Conservation (phyloP, 305 asterid genomes). For the Fraxinus ornus region DNA sequence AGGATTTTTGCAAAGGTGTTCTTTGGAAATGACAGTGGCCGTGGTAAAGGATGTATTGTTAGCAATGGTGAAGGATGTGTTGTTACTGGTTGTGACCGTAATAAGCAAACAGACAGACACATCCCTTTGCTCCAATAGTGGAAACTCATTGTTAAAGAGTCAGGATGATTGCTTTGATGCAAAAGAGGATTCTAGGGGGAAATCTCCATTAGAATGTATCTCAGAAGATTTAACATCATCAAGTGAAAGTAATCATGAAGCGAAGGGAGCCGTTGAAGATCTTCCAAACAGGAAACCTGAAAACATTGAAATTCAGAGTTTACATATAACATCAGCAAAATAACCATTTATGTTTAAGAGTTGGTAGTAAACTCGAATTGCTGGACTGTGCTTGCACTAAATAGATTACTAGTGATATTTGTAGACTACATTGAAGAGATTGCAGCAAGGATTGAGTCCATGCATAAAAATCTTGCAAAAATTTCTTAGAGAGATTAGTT, state of each 20-base stretch:
- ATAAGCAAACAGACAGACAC: constrained; percentile 39
- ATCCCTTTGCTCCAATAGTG: constrained; percentile 51
- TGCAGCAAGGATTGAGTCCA: no score
- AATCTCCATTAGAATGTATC: constrained; percentile 29
- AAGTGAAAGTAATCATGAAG: constrained; percentile 28
- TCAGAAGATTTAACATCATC: constrained; percentile 35
- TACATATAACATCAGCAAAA: no score
- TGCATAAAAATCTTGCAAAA: no score
- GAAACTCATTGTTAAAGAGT: constrained; percentile 52
- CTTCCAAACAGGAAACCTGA: constrained; percentile 34
- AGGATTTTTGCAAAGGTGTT: constrained; percentile 60
- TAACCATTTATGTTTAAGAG: no score
- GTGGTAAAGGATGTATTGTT: constrained; percentile 40
- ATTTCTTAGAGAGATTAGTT: no score
- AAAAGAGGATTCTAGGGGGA: constrained; percentile 39
- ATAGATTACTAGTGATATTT: no score
- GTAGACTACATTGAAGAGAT: no score
- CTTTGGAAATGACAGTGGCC: constrained; percentile 40
- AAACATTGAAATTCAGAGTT: no score
- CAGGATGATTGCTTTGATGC: constrained; percentile 39
- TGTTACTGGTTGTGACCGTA: constrained; percentile 35
- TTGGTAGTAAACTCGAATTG: no score
- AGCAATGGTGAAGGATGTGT: constrained; percentile 38
- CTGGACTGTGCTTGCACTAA: no score
- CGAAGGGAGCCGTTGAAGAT: constrained; percentile 37